Conservation (phyloP, 805 yeast genomes). For the Schwanniomyces sp. region DNA sequence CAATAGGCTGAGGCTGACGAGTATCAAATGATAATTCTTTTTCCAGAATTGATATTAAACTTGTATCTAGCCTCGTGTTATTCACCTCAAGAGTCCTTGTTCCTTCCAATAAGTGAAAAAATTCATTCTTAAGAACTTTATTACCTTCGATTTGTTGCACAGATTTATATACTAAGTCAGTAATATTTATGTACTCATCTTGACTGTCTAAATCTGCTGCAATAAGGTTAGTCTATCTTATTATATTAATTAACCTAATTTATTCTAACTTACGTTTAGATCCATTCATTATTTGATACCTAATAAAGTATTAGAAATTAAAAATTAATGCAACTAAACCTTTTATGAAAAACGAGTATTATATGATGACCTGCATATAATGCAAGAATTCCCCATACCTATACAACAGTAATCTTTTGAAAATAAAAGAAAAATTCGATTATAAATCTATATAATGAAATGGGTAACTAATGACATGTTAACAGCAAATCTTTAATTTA, state of each 20-base stretch:
- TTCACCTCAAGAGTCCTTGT: conserved; percentile 83
- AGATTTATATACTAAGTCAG: conserved; percentile 46
- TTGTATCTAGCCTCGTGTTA: conserved; percentile 75
- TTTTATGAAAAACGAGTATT: neutral
- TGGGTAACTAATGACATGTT: too few species aligned
- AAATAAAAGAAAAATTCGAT: too few species aligned
- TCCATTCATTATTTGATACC: neutral
- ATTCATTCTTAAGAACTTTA: conserved; percentile 56
- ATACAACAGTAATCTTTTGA: too few species aligned
- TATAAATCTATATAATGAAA: too few species aligned
- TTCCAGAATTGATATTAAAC: conserved; percentile 49
- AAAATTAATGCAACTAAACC: neutral
- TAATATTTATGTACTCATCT: conserved; percentile 46
- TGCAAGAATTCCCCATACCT: too few species aligned
- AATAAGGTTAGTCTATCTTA: neutral
- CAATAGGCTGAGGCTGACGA: conserved; percentile 30
- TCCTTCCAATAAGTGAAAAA: conserved; percentile 74
- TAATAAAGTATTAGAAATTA: neutral
- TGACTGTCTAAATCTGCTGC: neutral
- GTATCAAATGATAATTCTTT: conserved; percentile 52
- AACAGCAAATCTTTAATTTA: too few species aligned
- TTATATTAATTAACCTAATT: neutral
- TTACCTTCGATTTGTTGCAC: conserved; percentile 44
- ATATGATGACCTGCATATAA: too few species aligned
- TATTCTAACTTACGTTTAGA: neutral